Evolutionary conservation across 2,329 filamentous ascomycete genomes (phyloP), one percentile per base, ranked within the genome.

Genomic region (Cadophora gregata): DNA sequence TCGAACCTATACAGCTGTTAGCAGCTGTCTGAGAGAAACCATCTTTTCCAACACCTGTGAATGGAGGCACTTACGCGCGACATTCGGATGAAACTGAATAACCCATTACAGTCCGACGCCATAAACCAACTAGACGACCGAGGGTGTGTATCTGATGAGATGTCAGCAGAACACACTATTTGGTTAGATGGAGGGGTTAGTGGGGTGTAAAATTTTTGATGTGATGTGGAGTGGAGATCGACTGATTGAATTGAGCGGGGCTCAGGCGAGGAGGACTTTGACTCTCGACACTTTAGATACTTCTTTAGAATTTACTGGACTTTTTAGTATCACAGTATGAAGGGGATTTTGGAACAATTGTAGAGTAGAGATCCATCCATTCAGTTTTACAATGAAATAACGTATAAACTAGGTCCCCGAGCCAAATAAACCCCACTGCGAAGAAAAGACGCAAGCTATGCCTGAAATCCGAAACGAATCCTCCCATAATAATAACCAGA

Each of bases 51-150:
- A 36, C 27, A 12, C 53, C 12, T 25, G 48, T 25, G 48, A 53
- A 14, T 21, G 21, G 45, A 16, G 27, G 53, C 63, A 65, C 63
- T 61, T 65, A 65, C 64, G 65, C 66, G 66, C 63, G 66, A 68
- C 66, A 65, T 68, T 64, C 63, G 42, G 66, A 58, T 68, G 42
- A 56, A 31, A 51, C 63, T 66, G 53, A 63, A 25, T 29, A 62
- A 65, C 53, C 8, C 21, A 58, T 68, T 68, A 68, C 66, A 68
- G 66, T 58, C 66, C 42, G 60, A 66, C 66, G 66, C 63, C 63
- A 65, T 65, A 68, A 68, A 68, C 66, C 66, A 69, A 67, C 67
- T 68, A 68, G 66, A 68, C 66, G 63, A 65, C 63, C 63, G 62
- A 60, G 66, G 42, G 66, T 67, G 25, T 31, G 27, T 3, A 27